Base-by-base conservation (phyloP, 2,329 filamentous ascomycete genomes). In the Truncatella angustata region DNA sequence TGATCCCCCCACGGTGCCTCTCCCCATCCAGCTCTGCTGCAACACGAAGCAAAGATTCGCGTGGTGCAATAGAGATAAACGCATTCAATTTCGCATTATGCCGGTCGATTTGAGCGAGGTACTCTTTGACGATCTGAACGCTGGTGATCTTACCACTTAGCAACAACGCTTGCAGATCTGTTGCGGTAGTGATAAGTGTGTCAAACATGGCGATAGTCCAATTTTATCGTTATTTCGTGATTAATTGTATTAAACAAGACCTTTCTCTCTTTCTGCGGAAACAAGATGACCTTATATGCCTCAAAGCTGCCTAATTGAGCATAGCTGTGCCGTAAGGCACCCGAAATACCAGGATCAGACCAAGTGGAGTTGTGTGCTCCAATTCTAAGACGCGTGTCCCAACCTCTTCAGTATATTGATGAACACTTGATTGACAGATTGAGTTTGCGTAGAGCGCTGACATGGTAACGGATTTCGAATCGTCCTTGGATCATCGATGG, bases 401-500 rank as follows among this genome's bases (percentile, higher is more conserved):
- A n/a, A n/a, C n/a, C n/a, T n/a, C n/a, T n/a, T n/a, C n/a, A n/a
- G n/a, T n/a, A n/a, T n/a, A n/a, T n/a, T n/a, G n/a, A n/a, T n/a
- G n/a, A n/a, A n/a, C n/a, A n/a, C n/a, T n/a, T n/a, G n/a, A n/a
- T n/a, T n/a, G n/a, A n/a, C n/a, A n/a, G n/a, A n/a, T n/a, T n/a
- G n/a, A n/a, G n/a, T n/a, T n/a, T n/a, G n/a, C n/a, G n/a, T n/a
- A n/a, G n/a, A n/a, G n/a, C n/a, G n/a, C n/a, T n/a, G n/a, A n/a
- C n/a, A n/a, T n/a, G n/a, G n/a, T n/a, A n/a, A n/a, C n/a, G 51
- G 11, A 32, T 37, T 26, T 36, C n/a, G 51, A 49, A 57, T 39
- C 56, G 54, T 18, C 44, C 23, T 34, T 48, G 6, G 21, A 58
- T 47, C 54, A 58, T 36, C 50, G 51, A 51, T 20, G 52, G 52